Percentiles rank a stretch among this genome's conserved stretches.
Conservation (phyloP, 1,284 basidiomycete genomes). For the Phenoliferia sp. region DNA sequence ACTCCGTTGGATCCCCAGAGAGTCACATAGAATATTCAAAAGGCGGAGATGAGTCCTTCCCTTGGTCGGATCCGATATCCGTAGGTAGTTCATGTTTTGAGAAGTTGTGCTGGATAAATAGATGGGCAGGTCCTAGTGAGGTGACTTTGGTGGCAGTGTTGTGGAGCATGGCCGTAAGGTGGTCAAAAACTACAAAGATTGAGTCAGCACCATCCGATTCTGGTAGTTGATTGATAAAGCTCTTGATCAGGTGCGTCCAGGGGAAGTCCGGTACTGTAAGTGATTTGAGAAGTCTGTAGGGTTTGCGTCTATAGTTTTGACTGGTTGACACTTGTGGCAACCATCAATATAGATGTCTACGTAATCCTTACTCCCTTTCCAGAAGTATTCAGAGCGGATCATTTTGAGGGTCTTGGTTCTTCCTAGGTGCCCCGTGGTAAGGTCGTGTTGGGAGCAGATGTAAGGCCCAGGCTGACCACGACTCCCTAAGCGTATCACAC, state of each 20-base stretch:
- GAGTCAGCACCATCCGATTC: slow-evolving; percentile 40
- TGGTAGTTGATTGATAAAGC: slow-evolving; percentile 45
- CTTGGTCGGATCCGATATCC: slow-evolving; percentile 40
- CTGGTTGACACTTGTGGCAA: slow-evolving; percentile 46
- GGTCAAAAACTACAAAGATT: slow-evolving; percentile 46
- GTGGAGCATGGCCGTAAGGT: slow-evolving; percentile 39
- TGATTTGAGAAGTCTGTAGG: slow-evolving; percentile 38
- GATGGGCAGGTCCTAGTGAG: slow-evolving; percentile 35
- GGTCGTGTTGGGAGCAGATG: slow-evolving; percentile 11
- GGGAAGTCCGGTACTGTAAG: slow-evolving; percentile 34
- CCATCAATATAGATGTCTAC: slow-evolving; percentile 43
- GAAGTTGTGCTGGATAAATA: slow-evolving; percentile 41
- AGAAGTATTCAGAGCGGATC: slow-evolving; percentile 46
- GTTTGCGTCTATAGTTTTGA: slow-evolving; percentile 39
- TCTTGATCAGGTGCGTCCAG: slow-evolving; percentile 35
- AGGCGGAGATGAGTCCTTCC: slow-evolving; percentile 41
- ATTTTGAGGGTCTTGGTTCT: slow-evolving; percentile 37
- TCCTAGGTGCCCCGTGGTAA: slow-evolving; percentile 12
- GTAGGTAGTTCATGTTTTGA: slow-evolving; percentile 36
- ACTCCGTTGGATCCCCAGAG: slow-evolving; percentile 37
- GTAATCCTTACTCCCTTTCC: slow-evolving; percentile 44
- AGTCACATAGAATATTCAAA: slow-evolving; percentile 32
- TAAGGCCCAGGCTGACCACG: too few relatives aligned
- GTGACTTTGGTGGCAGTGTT: slow-evolving; percentile 39
- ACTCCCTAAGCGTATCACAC: too few relatives aligned